Conservation (phyloP, 768 basidiomycete species). For the Lanmaoa rubissima region DNA sequence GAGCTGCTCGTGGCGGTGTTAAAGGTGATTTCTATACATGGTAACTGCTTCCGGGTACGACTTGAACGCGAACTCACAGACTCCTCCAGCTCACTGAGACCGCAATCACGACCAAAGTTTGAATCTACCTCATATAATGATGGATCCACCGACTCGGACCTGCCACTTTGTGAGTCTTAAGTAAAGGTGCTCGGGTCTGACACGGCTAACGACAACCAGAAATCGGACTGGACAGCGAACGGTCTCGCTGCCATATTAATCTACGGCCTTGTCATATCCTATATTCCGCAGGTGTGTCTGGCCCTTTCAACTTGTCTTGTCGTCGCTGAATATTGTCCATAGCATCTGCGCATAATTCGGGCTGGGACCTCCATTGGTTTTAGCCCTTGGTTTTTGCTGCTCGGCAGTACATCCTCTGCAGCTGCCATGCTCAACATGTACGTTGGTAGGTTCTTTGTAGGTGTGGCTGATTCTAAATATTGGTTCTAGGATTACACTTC, state of each 20-base stretch:
- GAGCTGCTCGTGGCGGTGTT: not conserved
- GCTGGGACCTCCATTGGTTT: conserved; percentile 83
- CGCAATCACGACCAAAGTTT: too few relatives aligned
- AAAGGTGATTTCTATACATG: not conserved
- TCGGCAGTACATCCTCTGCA: conserved; percentile 83
- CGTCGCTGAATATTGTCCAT: not conserved
- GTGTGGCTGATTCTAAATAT: not conserved
- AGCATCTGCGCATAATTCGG: conserved; percentile 81
- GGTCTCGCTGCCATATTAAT: conserved; percentile 64
- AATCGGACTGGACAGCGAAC: conserved; percentile 66
- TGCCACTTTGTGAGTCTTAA: conserved; percentile 23
- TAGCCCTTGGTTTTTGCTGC: conserved; percentile 86
- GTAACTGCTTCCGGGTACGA: not conserved
- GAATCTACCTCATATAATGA: not conserved
- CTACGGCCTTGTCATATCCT: conserved; percentile 77
- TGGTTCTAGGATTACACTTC: conserved; percentile 67
- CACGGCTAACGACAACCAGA: conserved; percentile 37
- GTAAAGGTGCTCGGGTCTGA: accelerated
- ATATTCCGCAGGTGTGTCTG: conserved; percentile 69
- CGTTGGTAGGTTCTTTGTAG: conserved; percentile 12
- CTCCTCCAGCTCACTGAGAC: too few relatives aligned
- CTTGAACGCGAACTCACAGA: too few relatives aligned
- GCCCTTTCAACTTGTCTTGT: not conserved
- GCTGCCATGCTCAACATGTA: conserved; percentile 85
- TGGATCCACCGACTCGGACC: not conserved